phyloP scores from a whole-genome alignment of 2,329 filamentous ascomycete genomes.

The Neonectria neomacrospora region DNA sequence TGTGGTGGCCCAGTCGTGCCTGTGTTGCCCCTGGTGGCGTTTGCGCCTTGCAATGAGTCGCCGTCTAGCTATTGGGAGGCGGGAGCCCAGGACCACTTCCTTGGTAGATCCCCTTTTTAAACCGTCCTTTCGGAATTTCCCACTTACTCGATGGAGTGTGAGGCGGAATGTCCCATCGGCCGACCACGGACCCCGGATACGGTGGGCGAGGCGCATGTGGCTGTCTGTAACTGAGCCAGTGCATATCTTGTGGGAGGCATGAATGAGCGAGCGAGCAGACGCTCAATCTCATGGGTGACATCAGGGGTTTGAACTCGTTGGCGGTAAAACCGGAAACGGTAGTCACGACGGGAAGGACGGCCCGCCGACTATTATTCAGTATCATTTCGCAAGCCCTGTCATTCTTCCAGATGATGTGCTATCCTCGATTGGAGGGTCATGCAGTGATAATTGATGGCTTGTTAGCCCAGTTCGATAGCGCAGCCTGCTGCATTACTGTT shows the following conservation, averaged over 20 bases:
- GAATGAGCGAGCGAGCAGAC: not conserved
- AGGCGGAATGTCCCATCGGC: not conserved
- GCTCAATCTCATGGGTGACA: constrained; percentile 10
- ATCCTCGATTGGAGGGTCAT: not conserved
- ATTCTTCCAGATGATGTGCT: not conserved
- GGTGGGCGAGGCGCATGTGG: constrained; percentile 1
- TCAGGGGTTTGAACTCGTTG: constrained; percentile 8
- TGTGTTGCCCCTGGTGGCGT: constrained; percentile 12
- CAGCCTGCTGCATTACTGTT: constrained; percentile 14
- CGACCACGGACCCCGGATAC: not conserved
- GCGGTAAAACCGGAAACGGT: constrained; percentile 18
- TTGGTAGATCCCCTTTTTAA: not conserved
- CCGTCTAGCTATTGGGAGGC: not conserved
- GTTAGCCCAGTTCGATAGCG: constrained; percentile 17
- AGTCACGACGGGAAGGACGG: not conserved
- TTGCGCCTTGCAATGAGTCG: constrained; percentile 10
- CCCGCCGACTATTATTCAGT: not conserved
- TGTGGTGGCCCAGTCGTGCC: not conserved
- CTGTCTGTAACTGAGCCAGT: not conserved
- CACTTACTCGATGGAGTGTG: not conserved
- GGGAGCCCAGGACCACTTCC: not conserved
- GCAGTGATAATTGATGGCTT: constrained; percentile 12
- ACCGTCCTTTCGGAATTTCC: not conserved
- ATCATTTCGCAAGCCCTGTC: not conserved
- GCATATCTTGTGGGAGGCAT: not conserved